Evolutionary conservation across 2,329 filamentous ascomycete genomes (phyloP).

Genomic region (Malbranchea cinnamomea): DNA sequence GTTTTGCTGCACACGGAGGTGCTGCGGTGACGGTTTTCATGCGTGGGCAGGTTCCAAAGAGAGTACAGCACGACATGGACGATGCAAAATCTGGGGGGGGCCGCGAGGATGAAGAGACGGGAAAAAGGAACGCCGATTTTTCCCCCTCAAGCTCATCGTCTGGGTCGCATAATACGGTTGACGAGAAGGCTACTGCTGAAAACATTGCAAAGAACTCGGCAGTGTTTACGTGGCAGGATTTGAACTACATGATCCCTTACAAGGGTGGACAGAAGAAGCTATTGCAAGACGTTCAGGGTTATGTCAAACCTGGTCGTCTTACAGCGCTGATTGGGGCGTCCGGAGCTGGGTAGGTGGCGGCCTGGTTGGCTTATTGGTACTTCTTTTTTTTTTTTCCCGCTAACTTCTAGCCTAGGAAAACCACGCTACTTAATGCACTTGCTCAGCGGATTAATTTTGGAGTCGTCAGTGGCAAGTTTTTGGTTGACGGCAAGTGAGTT

Average conservation of each 20-base stretch:
- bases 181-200: constrained; percentile 23
- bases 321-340: constrained; percentile 72
- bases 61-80: constrained; percentile 42
- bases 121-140: constrained; percentile 15
- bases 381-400: neutral
- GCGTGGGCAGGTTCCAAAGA: constrained; percentile 46
- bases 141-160: constrained; percentile 12
- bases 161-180: too few relatives aligned
- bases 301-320: constrained; percentile 60
- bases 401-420: constrained; percentile 25
- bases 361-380: neutral
- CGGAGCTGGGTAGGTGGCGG: constrained; percentile 31
- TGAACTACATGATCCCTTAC: constrained; percentile 53
- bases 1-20: constrained; percentile 56
- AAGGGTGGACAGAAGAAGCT: constrained; percentile 32
- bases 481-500: constrained; percentile 30
- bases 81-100: constrained; percentile 27
- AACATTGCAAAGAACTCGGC: constrained; percentile 49
- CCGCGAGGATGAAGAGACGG: constrained; percentile 39
- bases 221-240: constrained; percentile 72
- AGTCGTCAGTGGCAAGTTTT: constrained; percentile 27
- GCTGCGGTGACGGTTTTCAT: constrained; percentile 67
- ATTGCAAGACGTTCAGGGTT: constrained; percentile 51
- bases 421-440: constrained; percentile 32
- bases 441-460: constrained; percentile 33